Percentiles rank a stretch among this genome's conserved stretches.
phyloP scores from a whole-genome alignment of 305 asterid species.

The Striga hermonthica region DNA sequence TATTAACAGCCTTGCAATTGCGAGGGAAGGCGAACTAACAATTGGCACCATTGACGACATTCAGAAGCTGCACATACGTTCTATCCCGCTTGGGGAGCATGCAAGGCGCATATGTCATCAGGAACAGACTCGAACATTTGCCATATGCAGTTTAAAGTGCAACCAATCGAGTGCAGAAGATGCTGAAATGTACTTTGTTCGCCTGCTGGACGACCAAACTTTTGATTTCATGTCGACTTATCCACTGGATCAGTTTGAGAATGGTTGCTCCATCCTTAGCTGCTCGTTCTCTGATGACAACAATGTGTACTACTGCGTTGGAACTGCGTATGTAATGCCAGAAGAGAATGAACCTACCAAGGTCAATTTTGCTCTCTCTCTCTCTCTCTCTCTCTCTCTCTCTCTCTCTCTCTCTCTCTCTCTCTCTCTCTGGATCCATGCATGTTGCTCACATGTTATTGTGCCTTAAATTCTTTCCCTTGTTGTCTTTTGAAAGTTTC shows the following conservation, averaged over 20 bases:
- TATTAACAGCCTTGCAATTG: conserved; percentile 82
- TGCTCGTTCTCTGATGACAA: conserved; percentile 91
- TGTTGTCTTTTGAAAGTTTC: neutral
- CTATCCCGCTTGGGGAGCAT: conserved; percentile 97
- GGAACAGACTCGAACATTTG: conserved; percentile 91
- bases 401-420: neutral
- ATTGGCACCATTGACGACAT: conserved; percentile 97
- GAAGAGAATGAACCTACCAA: conserved; percentile 87
- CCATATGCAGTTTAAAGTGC: conserved; percentile 71
- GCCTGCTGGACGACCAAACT: conserved; percentile 66
- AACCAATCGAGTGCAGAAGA: conserved; percentile 71
- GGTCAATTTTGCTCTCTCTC: conserved; percentile 36
- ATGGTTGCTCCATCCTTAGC: conserved; percentile 87
- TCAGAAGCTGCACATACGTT: conserved; percentile 96
- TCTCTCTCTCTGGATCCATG: conserved; percentile 1
- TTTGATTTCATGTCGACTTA: conserved; percentile 85
- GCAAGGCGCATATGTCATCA: conserved; percentile 98
- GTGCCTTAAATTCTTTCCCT: neutral
- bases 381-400: conserved; percentile 16
- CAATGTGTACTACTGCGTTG: conserved; percentile 84
- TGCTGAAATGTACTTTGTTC: conserved; percentile 46
- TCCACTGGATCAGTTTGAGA: conserved; percentile 80
- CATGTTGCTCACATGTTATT: conserved; percentile 22
- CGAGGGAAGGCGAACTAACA: conserved; percentile 92
- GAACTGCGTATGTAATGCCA: conserved; percentile 78